Percentiles rank a stretch among this genome's conserved stretches.
Conservation (phyloP, 164 flowering plant species). For the Nymphaea thermarum region DNA sequence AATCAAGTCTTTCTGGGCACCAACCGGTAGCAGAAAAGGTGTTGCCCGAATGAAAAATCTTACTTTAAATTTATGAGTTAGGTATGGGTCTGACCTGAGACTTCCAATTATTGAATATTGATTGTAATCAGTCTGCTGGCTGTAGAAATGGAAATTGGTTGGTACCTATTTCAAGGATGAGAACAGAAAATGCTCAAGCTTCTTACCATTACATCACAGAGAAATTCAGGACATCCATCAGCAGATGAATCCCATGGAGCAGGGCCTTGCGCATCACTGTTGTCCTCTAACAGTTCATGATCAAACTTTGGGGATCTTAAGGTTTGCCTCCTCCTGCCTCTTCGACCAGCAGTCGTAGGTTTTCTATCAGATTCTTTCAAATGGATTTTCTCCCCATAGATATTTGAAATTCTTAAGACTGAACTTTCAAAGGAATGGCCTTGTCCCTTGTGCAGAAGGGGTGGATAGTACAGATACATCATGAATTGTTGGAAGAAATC, state of each 20-base stretch:
- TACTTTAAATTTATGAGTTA: too few relatives aligned
- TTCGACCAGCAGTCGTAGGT: slow-evolving; percentile 47
- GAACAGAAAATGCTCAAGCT: not conserved
- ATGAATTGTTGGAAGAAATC: slow-evolving; percentile 11
- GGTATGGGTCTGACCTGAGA: too few relatives aligned
- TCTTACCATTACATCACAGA: slow-evolving; percentile 96
- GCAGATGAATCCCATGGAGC: slow-evolving; percentile 71
- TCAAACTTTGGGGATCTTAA: slow-evolving; percentile 11
- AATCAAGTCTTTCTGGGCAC: too few relatives aligned
- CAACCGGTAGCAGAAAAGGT: too few relatives aligned
- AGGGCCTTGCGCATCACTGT: slow-evolving; percentile 55
- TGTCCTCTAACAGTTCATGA: slow-evolving; percentile 18
- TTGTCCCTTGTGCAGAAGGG: not conserved
- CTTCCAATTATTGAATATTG: too few relatives aligned
- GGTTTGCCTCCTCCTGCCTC: slow-evolving; percentile 28
- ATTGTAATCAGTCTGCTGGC: too few relatives aligned
- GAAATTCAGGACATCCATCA: slow-evolving; percentile 83
- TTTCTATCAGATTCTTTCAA: slow-evolving; percentile 67
- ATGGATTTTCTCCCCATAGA: slow-evolving; percentile 52
- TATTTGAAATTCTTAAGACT: slow-evolving; percentile 36
- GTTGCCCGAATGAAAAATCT: too few relatives aligned
- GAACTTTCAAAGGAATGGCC: slow-evolving; percentile 2
- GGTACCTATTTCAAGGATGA: not conserved
- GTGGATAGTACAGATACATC: not conserved
- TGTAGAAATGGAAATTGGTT: too few relatives aligned